A percentile compares a stretch with the other conserved stretches of the same genome.
Conservation (phyloP, 441 rosid genomes). For the Codiaeum variegatum region DNA sequence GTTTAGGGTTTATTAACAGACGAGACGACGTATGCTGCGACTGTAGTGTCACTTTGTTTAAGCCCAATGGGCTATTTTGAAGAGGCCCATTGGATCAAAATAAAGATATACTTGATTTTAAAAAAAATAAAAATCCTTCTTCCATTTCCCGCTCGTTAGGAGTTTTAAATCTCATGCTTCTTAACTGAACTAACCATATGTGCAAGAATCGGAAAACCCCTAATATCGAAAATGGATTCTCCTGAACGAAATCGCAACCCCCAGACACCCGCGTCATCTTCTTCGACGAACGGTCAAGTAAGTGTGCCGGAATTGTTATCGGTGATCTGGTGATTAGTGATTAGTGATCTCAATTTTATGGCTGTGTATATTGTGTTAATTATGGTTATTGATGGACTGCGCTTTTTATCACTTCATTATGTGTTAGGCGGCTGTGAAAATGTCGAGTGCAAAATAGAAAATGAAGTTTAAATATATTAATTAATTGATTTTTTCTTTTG, state of each 20-base stretch:
- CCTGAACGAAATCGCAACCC: not conserved
- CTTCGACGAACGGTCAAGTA: not conserved
- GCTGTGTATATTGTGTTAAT: not conserved
- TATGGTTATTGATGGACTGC: no score
- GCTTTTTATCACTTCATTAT: not conserved
- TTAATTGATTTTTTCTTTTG: not conserved
- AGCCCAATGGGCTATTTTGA: not conserved
- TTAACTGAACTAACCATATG: not conserved
- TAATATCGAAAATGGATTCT: not conserved
- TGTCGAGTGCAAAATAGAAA: not conserved
- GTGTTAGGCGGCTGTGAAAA: slow-evolving; percentile 15
- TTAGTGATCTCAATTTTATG: not conserved
- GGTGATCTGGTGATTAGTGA: no score
- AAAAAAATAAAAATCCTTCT: not conserved
- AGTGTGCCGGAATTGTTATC: not conserved
- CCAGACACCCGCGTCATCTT: not conserved
- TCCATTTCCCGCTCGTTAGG: slow-evolving; percentile 11
- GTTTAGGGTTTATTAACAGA: slow-evolving; percentile 2
- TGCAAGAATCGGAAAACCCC: not conserved
- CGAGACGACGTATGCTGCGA: not conserved
- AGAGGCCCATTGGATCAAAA: not conserved
- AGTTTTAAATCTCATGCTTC: slow-evolving; percentile 10
- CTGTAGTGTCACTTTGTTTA: not conserved
- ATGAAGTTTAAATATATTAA: not conserved
- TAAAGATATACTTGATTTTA: not conserved